Evolutionary conservation across 768 basidiomycete species (phyloP), one percentile per base, ranked within the genome.

Genomic region (Phanerodontia chrysosporium): DNA sequence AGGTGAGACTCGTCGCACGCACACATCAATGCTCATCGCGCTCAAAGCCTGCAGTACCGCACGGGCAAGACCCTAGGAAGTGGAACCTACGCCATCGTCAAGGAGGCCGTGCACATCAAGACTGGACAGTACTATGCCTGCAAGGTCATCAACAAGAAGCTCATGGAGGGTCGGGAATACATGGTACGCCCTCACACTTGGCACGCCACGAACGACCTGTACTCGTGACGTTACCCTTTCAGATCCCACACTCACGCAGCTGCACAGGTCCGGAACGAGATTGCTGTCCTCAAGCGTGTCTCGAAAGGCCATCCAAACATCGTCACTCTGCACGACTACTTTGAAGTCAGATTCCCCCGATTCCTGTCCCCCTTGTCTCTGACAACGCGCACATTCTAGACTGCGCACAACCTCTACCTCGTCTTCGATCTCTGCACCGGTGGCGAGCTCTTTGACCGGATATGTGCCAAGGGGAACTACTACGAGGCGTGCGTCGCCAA

Each of bases 101-200:
- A 93, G 75, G 94, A 97, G 77, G 95, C 95, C 46, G 90, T 95
- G 25, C 93, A 96, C 69, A 87, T 96, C 77, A 87, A 89, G 76
- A 93, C 94, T 1, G 85, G 86, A 22, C 83, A 97, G 73, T 96
- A 95, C 76, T 98, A 89, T 79, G 97, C 96, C 22, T 98, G 95
- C 83, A 99, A 99, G 75, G 97, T 98, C 68, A 95, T 98, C 76
- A 98, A 96, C 85, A 98, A 98, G 82, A 94, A 95, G 69, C 84
- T 97, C 59, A 97, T 97, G 95, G 91, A 96, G 71, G 96, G 96
- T 4, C 81, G 96, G 63, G 96, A 98, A 75, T 87, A 95, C 71
- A 98, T 99, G 96, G 96, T 95, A 22, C 65, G 85, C 69, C 21
- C 8, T 57, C 36, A 48, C 49, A 9, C 18, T 42, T 12, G 30